phyloP scores from a whole-genome alignment of 2,329 filamentous ascomycete species.

The Didymella arachidicola region DNA sequence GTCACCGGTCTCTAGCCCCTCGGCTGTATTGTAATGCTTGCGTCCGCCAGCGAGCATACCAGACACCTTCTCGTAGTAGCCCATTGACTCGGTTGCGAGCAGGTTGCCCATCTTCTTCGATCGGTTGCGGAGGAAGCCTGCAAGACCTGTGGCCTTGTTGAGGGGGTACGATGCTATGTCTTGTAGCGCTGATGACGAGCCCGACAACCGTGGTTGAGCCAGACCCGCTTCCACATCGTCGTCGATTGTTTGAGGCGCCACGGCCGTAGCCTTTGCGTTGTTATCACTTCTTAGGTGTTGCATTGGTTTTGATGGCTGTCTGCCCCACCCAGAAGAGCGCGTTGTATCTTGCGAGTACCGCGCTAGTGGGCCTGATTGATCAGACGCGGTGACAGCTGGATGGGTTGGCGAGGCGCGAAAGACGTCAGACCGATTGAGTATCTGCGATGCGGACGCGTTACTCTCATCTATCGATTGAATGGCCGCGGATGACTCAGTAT shows the following conservation, averaged over 20 bases:
- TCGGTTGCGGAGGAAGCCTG: slow-evolving; percentile 80
- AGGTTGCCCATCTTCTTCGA: slow-evolving; percentile 83
- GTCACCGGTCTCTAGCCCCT: slow-evolving; percentile 71
- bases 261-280: slow-evolving; percentile 16
- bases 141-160: slow-evolving; percentile 82
- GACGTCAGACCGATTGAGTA: slow-evolving; percentile 84
- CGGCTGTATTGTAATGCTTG: slow-evolving; percentile 83
- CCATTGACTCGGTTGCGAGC: slow-evolving; percentile 90
- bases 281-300: slow-evolving; percentile 23
- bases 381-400: slow-evolving; percentile 31
- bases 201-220: slow-evolving; percentile 44
- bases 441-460: slow-evolving; percentile 87
- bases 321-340: slow-evolving; percentile 41
- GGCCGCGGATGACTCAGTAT: slow-evolving; percentile 74
- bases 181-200: slow-evolving; percentile 62
- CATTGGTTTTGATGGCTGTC: slow-evolving; percentile 23
- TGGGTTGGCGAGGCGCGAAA: slow-evolving; percentile 79
- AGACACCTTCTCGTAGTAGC: slow-evolving; percentile 94
- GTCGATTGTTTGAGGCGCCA: slow-evolving; percentile 9
- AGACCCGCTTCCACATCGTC: slow-evolving; percentile 38
- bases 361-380: slow-evolving; percentile 32
- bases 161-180: slow-evolving; percentile 77
- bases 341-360: slow-evolving; percentile 51
- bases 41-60: slow-evolving; percentile 95
- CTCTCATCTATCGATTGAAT: slow-evolving; percentile 70